These are phyloP conservation scores for Mycena filopes DNA, from an alignment of 768 basidiomycete genomes.

Conservation along the genomic window DNA sequence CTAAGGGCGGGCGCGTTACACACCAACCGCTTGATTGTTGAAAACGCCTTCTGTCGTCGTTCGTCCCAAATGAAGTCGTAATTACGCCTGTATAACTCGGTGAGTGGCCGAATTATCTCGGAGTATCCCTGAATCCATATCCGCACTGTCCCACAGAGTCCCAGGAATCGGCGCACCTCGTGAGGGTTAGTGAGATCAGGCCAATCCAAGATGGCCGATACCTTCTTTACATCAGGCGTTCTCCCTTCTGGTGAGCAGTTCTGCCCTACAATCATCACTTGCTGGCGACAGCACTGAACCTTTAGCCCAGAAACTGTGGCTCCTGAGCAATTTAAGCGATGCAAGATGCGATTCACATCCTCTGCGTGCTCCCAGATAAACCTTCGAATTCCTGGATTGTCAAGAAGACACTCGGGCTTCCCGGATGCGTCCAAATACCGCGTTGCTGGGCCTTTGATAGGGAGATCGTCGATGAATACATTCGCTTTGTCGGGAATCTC, in stretches of 20 bases:
- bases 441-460: constrained; percentile 39
- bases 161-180: constrained; percentile 38
- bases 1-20: constrained; percentile 36
- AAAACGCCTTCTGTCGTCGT: constrained; percentile 35
- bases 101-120: no score
- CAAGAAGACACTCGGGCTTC: constrained; percentile 20
- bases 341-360: constrained; percentile 43
- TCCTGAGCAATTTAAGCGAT: constrained; percentile 40
- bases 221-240: constrained; percentile 38
- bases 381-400: constrained; percentile 35
- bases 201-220: constrained; percentile 42
- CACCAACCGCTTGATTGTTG: constrained; percentile 28
- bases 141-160: constrained; percentile 37
- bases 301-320: constrained; percentile 46
- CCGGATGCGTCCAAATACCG: constrained; percentile 37
- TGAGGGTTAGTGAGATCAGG: constrained; percentile 23
- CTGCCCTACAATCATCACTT: constrained; percentile 44
- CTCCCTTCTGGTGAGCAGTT: constrained; percentile 44
- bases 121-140: constrained; percentile 39
- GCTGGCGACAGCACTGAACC: constrained; percentile 36
- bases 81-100: constrained; percentile 30
- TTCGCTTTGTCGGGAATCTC: constrained; percentile 43
- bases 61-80: constrained; percentile 42
- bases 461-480: constrained; percentile 46
- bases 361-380: constrained; percentile 51